A percentile compares a stretch with the other conserved stretches of the same genome.
Evolutionary conservation across 2,329 filamentous ascomycete genomes (phyloP).

Genomic region (Cladobotryum protrusum): DNA sequence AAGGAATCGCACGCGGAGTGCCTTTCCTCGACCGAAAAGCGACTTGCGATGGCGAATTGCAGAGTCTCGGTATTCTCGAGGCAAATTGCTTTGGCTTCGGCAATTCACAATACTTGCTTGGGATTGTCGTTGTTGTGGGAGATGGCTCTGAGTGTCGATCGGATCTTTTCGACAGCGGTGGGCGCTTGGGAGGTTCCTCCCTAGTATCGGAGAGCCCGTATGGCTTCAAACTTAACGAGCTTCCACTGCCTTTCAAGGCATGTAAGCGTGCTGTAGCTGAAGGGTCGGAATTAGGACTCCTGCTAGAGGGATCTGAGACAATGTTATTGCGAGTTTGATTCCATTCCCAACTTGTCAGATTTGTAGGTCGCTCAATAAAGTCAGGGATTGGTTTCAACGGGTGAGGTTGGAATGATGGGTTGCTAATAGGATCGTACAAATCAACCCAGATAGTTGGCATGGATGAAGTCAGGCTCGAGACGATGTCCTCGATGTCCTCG

Average conservation of each 20-base stretch:
- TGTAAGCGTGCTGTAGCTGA: too few species aligned
- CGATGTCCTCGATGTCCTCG: too few species aligned
- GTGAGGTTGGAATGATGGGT: conserved; percentile 40
- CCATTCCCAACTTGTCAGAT: conserved; percentile 3
- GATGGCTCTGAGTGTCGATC: too few species aligned
- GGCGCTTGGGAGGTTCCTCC: too few species aligned
- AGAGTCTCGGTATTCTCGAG: background rate
- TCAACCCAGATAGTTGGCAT: conserved; percentile 33
- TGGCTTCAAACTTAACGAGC: too few species aligned
- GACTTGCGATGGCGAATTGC: background rate
- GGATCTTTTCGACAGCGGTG: too few species aligned
- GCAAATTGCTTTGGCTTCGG: background rate
- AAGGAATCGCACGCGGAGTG: too few species aligned
- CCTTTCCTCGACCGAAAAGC: background rate
- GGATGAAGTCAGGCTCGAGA: too few species aligned
- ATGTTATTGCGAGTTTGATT: conserved; percentile 25
- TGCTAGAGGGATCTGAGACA: background rate
- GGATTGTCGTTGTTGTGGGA: too few species aligned
- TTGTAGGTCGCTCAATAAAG: conserved; percentile 35
- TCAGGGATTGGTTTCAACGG: conserved; percentile 46
- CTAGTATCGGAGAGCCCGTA: too few species aligned
- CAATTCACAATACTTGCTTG: background rate
- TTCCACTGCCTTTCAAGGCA: too few species aligned
- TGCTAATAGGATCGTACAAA: conserved; percentile 42
- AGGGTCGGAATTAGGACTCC: too few species aligned